Percentiles rank a stretch among this genome's conserved stretches.
Conservation (phyloP, 768 basidiomycete genomes). For the Leucocoprinus birnbaumii region DNA sequence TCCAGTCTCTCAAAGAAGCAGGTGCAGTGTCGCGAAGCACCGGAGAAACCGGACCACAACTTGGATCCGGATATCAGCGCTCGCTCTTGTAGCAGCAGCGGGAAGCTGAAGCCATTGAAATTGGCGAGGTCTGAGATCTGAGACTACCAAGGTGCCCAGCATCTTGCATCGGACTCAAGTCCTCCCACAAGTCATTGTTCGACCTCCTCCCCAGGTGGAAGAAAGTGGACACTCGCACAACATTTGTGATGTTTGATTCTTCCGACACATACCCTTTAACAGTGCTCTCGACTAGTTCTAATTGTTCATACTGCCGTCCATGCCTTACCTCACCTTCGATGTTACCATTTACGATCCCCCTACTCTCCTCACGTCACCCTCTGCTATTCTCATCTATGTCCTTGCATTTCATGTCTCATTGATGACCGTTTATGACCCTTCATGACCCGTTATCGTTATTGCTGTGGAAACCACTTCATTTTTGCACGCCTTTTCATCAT, state of each 20-base stretch:
- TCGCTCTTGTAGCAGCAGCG: constrained; percentile 33
- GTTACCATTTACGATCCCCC: constrained; percentile 1
- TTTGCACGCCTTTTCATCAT: too few species aligned
- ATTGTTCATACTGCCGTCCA: neutral
- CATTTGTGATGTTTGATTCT: constrained; percentile 36
- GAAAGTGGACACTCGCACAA: constrained; percentile 40
- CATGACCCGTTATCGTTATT: neutral
- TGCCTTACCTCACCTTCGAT: neutral
- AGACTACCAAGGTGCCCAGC: constrained; percentile 62
- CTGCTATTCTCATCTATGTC: constrained; percentile 1
- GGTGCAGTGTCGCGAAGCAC: constrained; percentile 28
- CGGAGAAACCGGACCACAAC: constrained; percentile 34
- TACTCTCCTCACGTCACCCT: neutral
- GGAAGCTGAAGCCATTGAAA: constrained; percentile 55
- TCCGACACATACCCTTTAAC: constrained; percentile 12
- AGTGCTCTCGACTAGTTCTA: constrained; percentile 3
- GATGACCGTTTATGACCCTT: constrained; percentile 12
- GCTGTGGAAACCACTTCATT: neutral
- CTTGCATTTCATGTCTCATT: constrained; percentile 14
- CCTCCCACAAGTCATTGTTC: constrained; percentile 58
- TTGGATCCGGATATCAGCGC: constrained; percentile 28
- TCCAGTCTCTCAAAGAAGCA: constrained; percentile 57
- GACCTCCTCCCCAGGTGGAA: constrained; percentile 54
- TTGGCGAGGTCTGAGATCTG: constrained; percentile 58
- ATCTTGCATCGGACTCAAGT: constrained; percentile 52